Base-by-base conservation (phyloP, 2,329 filamentous ascomycete genomes). In the Colletotrichum sp. region DNA sequence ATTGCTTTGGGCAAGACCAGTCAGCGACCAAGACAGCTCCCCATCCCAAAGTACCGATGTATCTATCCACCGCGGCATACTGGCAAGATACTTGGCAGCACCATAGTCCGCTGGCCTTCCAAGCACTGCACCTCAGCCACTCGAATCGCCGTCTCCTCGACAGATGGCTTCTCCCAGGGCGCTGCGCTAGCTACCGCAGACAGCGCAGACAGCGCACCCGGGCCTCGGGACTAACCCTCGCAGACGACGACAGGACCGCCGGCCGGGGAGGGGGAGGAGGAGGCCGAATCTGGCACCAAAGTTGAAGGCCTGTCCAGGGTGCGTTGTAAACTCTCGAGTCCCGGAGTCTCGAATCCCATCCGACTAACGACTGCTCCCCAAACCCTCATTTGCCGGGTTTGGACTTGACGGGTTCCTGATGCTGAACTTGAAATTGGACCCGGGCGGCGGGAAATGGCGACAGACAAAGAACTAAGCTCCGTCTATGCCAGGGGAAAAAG, bases 211-310 rank as follows among this genome's bases (percentile, higher is more conserved):
- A 52, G 44, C 10, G 44, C 44, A 52, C 44, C 44, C 44, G 44
- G n/a, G 44, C 44, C n/a, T 21, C 44, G 44, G 44, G n/a, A n/a
- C 39, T 49, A n/a, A 49, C 39, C 39, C 39, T 49, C 18, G 39
- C 39, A 12, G 39, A 49, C 39, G 39, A 49, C 39, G 39, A 49
- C 9, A 49, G 39, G 39, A n/a, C 39, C 39, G 39, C 39, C 39
- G 39, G 39, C 39, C 39, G 39, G 39, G 18, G 18, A n/a, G 18
- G 39, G 18, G 18, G 18, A n/a, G 39, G 39, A 44, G 18, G 39
- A 49, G 39, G 44, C 70, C 70, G 44, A 60, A 73, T 76, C 57
- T 76, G 64, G 70, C 59, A 68, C 44, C 57, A 72, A 70, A 65
- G 59, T 73, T 73, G 70, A 73, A 76, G 73, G 64, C 52, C 62